Percentiles rank a stretch among this genome's conserved stretches.
These are phyloP conservation scores for Termitomyces sp. DNA, from an alignment of 768 basidiomycete genomes.

Conservation along the genomic window DNA sequence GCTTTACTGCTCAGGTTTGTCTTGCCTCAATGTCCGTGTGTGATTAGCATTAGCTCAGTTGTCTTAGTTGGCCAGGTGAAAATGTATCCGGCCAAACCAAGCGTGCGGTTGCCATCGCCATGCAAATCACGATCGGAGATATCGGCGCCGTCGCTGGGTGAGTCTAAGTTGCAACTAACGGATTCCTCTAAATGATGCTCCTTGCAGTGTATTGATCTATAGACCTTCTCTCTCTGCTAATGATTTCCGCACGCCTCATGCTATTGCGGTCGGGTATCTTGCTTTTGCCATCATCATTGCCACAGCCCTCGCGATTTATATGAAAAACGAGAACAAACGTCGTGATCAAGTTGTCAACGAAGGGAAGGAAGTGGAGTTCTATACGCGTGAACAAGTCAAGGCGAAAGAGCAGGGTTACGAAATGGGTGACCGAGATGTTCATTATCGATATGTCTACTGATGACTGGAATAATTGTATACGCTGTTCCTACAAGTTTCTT, in stretches of 20 bases:
- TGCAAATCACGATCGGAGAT: conserved; percentile 65
- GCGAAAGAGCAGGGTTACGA: conserved; percentile 21
- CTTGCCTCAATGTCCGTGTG: background rate
- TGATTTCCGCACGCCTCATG: conserved; percentile 51
- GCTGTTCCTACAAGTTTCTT: background rate
- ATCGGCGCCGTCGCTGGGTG: conserved; percentile 55
- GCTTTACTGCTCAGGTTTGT: conserved; percentile 52
- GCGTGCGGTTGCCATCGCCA: conserved; percentile 32
- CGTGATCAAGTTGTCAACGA: conserved; percentile 30
- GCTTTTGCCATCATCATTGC: conserved; percentile 43
- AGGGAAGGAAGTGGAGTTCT: conserved; percentile 14
- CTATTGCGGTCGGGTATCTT: conserved; percentile 59
- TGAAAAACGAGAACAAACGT: conserved; percentile 48
- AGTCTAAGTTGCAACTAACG: conserved; percentile 3
- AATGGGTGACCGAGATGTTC: conserved; percentile 36
- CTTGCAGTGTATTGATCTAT: conserved; percentile 48
- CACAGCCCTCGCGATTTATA: conserved; percentile 42
- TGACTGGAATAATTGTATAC: background rate
- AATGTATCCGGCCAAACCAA: conserved; percentile 24
- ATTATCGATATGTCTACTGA: conserved; percentile 39
- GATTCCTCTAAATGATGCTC: background rate
- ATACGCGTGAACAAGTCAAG: conserved; percentile 6
- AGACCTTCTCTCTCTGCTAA: conserved; percentile 37
- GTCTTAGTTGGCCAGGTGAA: conserved; percentile 49
- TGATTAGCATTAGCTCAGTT: background rate